Evolutionary conservation across 2,329 filamentous ascomycete species (phyloP), one percentile per base, ranked within the genome.

Genomic region (Metarhizium anisopliae): DNA sequence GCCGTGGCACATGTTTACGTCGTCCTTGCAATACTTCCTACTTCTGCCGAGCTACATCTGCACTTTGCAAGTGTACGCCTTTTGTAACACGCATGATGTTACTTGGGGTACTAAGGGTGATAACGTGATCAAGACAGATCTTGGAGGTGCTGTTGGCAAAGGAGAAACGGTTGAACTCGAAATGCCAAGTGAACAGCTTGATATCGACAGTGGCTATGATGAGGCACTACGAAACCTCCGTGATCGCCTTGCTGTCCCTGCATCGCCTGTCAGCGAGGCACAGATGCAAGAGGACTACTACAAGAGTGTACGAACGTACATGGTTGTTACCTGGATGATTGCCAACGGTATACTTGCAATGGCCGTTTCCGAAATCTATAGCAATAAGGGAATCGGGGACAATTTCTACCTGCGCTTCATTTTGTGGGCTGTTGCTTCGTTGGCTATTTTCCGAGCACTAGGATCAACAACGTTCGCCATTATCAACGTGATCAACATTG

Each of bases 31-130:
- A 70, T 99, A 99, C 77, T 96, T 99, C 69, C 81, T 92, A 50
- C 84, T 99, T 30, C 79, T 99, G 40, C 94, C 94, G 0, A 86
- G 81, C 43, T 99, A 97, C 76, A 95, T 99, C 72, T 97, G 94
- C 76, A 97, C 90, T 0, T 80, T 99, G 2, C 94, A 99, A 72
- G 91, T 97, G 20, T 99, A 99, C 73, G 94, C 94, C 47, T 99
- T 99, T 73, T 97, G 94, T 78, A 99, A 99, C 75, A 95, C 93
- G 0, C 94, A 99, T 81, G 94, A 99, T 69, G 91, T 99, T 20
- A 95, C 92, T 0, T 99, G 94, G 94, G 94, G 94, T 49, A 99
- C 94, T 50, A 99, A 99, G 74, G 94, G 94, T 56, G 94, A 99
- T 79, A 99, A 99, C 71, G 85, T 95, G 40, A 86, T 94, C 65